These are phyloP conservation scores for Aspergillus campestris DNA, from an alignment of 495 filamentous ascomycete species.

Conservation along the genomic window DNA sequence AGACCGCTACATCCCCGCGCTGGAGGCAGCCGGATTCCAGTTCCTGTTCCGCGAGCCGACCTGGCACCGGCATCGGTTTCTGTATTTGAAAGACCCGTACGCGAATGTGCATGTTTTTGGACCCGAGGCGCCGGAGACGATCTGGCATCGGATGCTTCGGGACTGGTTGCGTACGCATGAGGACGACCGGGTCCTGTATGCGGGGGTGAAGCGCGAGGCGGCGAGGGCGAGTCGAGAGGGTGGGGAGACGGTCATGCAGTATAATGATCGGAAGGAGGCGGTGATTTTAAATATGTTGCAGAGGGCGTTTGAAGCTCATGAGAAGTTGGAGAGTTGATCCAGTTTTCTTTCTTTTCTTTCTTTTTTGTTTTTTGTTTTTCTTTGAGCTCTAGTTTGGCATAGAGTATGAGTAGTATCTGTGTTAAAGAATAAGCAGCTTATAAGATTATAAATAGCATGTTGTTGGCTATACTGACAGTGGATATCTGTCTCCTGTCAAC, in stretches of 20 bases:
- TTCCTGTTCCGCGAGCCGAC: conserved; percentile 37
- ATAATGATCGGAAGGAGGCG: conserved; percentile 32
- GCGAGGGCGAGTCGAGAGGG: conserved; percentile 15
- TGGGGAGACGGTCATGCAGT: conserved; percentile 29
- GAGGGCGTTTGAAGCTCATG: conserved; percentile 16
- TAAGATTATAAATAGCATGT: too few relatives aligned
- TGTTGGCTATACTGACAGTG: too few relatives aligned
- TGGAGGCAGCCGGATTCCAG: conserved; percentile 34
- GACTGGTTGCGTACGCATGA: conserved; percentile 34
- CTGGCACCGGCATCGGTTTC: conserved; percentile 42
- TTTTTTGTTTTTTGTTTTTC: conserved; percentile 14
- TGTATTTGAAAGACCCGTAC: conserved; percentile 18
- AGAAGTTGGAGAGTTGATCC: neutral
- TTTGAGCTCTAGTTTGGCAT: conserved; percentile 11
- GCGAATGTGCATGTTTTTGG: conserved; percentile 44
- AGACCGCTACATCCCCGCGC: conserved; percentile 31
- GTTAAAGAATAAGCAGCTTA: too few relatives aligned
- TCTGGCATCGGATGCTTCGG: conserved; percentile 36
- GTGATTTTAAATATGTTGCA: conserved; percentile 31
- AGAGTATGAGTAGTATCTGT: too few relatives aligned
- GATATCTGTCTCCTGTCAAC: too few relatives aligned
- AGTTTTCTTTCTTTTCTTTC: too few relatives aligned
- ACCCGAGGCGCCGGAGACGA: conserved; percentile 30
- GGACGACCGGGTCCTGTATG: conserved; percentile 32
- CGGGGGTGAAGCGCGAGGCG: conserved; percentile 27